Evolutionary conservation across 1,284 basidiomycete genomes (phyloP).

Genomic region (Pseudozyma pruni): DNA sequence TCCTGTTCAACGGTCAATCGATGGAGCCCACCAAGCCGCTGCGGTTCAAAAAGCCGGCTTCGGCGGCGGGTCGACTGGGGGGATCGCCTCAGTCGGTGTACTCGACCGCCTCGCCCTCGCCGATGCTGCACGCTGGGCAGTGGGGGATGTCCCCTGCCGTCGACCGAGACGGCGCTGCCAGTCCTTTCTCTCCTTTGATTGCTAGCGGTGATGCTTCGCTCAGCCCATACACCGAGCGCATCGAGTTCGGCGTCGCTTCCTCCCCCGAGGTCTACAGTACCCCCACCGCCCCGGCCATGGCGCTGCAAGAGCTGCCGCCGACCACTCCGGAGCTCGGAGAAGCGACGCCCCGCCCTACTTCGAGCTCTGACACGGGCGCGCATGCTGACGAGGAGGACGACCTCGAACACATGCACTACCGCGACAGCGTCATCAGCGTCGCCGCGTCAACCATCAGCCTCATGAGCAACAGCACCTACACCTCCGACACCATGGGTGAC

Average conservation of each 20-base stretch:
- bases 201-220: not conserved
- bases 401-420: slow-evolving; percentile 24
- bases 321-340: slow-evolving; percentile 20
- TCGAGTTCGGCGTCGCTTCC: slow-evolving; percentile 22
- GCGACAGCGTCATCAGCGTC: slow-evolving; percentile 47
- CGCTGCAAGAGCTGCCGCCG: not conserved
- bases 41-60: slow-evolving; percentile 32
- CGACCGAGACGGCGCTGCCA: slow-evolving; percentile 1
- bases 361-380: slow-evolving; percentile 9
- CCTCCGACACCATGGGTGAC: slow-evolving; percentile 46
- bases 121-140: slow-evolving; percentile 34
- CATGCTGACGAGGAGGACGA: slow-evolving; percentile 22
- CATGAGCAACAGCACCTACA: slow-evolving; percentile 50
- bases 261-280: slow-evolving; percentile 12
- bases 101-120: slow-evolving; percentile 29
- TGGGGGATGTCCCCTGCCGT: slow-evolving; percentile 15
- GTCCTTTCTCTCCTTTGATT: slow-evolving; percentile 26
- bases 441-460: slow-evolving; percentile 50
- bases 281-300: slow-evolving; percentile 7
- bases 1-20: slow-evolving; percentile 43
- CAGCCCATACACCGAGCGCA: slow-evolving; percentile 23
- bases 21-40: slow-evolving; percentile 40
- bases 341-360: slow-evolving; percentile 22
- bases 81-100: slow-evolving; percentile 26
- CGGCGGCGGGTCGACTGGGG: slow-evolving; percentile 31